Evolutionary conservation across 495 filamentous ascomycete species (phyloP), one percentile per base, ranked within the genome.

Genomic region (Xylaria acuta): DNA sequence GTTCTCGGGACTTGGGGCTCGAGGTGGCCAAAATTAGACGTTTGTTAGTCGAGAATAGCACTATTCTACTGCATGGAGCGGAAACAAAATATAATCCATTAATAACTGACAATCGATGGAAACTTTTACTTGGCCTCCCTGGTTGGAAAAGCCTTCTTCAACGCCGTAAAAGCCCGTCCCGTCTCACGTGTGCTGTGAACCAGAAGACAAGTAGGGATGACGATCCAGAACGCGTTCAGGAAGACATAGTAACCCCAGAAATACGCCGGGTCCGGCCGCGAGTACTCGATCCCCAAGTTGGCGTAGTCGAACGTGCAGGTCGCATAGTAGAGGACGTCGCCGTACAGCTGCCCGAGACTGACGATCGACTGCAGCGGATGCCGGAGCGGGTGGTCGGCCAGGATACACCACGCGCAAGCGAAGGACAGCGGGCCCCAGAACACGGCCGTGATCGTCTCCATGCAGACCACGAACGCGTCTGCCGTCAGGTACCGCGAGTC

Each of bases 171-270:
- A 20, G 51, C 71, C 40, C 40, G 32, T 18, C 16, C 54, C 16
- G 66, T 73, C 53, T 73, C 38, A 16, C 62, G 62, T 27, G 62
- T 47, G 38, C 34, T 70, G 25, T 43, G 63, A 9, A 43, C 4
- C 43, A 72, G 43, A 7, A 74, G 51, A 30, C 67, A 47, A 38
- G 36, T 38, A 30, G 88, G 88, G 59, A 90, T 84, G 40, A 89
- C 77, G 60, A 89, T 85, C 88, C 88, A 90, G 74, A 89, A 86
- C 12, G 72, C 75, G 70, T 90, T 90, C 82, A 89, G 82, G 43
- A 86, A 73, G 9, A 89, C 74, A 71, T 83, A 90, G 74, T 90
- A 90, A 4, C 81, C 80, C 84, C 84, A 90, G 71, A 84, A 90
- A 72, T 90, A 90, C 40, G 80, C 84, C 18, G 74, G 49, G 76